Conservation (phyloP, 108 stramenopile species). For the Cylindrotheca closterium region DNA sequence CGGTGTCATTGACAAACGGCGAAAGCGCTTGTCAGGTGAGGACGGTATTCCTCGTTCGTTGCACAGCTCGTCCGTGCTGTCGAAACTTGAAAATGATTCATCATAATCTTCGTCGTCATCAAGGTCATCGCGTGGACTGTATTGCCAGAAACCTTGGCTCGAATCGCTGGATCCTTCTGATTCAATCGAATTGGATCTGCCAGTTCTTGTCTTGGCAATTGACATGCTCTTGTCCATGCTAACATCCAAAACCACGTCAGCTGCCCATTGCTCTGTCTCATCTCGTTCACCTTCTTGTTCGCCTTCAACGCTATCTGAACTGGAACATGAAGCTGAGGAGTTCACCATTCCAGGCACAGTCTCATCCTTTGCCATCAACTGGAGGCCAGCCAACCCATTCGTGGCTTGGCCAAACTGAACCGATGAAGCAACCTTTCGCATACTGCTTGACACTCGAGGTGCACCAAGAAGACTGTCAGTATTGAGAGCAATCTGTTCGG, state of each 20-base stretch:
- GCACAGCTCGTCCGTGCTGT: neutral
- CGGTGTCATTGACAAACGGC: neutral
- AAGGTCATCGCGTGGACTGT: slow-evolving; percentile 3
- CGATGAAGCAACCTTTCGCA: slow-evolving; percentile 18
- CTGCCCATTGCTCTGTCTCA: slow-evolving; percentile 85
- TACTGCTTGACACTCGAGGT: slow-evolving; percentile 4
- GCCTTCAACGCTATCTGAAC: slow-evolving; percentile 47
- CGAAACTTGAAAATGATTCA: slow-evolving; percentile 29
- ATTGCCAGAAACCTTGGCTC: slow-evolving; percentile 32
- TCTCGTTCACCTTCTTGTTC: slow-evolving; percentile 21
- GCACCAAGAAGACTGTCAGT: slow-evolving; percentile 32
- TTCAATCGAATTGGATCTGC: slow-evolving; percentile 32
- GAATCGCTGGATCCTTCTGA: slow-evolving; percentile 31
- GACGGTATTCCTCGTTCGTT: neutral
- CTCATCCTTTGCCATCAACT: neutral
- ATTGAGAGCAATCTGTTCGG: slow-evolving; percentile 65
- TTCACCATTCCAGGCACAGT: slow-evolving; percentile 46
- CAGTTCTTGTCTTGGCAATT: slow-evolving; percentile 4
- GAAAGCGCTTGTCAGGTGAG: neutral
- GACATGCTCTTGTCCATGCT: slow-evolving; percentile 26
- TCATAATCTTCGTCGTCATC: slow-evolving; percentile 23
- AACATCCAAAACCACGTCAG: slow-evolving; percentile 54
- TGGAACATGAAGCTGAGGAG: slow-evolving; percentile 72
- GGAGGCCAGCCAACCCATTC: neutral
- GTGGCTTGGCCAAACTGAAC: slow-evolving; percentile 13